Evolutionary conservation across 164 flowering plant species (phyloP).

Genomic region (Liriodendron chinense): DNA sequence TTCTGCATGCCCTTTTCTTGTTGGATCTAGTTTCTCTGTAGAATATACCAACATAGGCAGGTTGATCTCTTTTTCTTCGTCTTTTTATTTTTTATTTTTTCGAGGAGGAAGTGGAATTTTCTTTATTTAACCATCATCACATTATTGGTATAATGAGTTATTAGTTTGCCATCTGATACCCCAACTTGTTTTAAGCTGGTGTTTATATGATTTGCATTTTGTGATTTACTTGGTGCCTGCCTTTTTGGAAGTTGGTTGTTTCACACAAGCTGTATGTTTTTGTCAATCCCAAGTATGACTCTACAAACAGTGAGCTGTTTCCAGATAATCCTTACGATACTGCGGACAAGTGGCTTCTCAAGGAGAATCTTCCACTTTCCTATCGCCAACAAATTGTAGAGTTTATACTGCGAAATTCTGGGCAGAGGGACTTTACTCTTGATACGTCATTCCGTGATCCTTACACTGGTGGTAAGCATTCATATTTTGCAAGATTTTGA

Average conservation of each 20-base stretch:
- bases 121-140: not conserved
- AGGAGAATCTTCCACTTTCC: conserved; percentile 85
- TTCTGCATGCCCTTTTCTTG: too few species aligned
- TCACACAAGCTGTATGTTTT: not conserved
- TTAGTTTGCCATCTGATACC: not conserved
- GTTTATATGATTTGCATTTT: not conserved
- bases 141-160: not conserved
- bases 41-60: too few species aligned
- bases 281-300: conserved; percentile 3
- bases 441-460: conserved; percentile 89
- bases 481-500: not conserved
- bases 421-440: conserved; percentile 57
- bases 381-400: conserved; percentile 93
- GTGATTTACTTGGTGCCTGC: not conserved
- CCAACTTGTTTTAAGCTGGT: not conserved
- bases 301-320: conserved; percentile 11
- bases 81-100: too few species aligned
- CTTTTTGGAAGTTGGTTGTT: not conserved
- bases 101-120: too few species aligned
- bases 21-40: too few species aligned
- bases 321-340: conserved; percentile 80
- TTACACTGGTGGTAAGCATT: conserved; percentile 80
- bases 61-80: too few species aligned
- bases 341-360: conserved; percentile 98
- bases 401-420: conserved; percentile 87